Evolutionary conservation across 768 basidiomycete genomes (phyloP).

Genomic region (Mrakia gelida): DNA sequence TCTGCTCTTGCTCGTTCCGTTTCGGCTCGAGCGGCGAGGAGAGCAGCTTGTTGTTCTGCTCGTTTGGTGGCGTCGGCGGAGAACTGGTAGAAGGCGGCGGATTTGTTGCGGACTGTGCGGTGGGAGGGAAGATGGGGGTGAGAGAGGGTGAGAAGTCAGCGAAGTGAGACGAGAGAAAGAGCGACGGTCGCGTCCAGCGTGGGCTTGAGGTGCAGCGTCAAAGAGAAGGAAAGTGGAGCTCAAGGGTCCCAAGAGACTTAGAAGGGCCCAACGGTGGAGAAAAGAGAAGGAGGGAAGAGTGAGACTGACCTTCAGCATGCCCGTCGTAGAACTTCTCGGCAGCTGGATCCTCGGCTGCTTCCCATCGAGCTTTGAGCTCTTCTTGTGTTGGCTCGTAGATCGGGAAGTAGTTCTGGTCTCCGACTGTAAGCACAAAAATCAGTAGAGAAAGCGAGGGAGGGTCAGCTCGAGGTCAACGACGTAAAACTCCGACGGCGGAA

Average conservation of each 20-base stretch:
- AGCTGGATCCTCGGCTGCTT: slow-evolving; percentile 64
- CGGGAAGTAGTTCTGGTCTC: slow-evolving; percentile 73
- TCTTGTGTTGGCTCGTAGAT: slow-evolving; percentile 80
- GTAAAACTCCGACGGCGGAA: too few species aligned
- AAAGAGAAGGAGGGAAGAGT: neutral
- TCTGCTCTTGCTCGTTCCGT: slow-evolving; percentile 63
- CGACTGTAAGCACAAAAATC: slow-evolving; percentile 51
- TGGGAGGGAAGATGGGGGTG: neutral
- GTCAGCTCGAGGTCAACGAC: slow-evolving; percentile 28
- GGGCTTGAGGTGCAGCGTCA: too few species aligned
- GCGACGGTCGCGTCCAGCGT: too few species aligned
- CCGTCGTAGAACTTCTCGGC: slow-evolving; percentile 83
- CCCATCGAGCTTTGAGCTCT: slow-evolving; percentile 43
- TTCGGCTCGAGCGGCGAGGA: slow-evolving; percentile 63
- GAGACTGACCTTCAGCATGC: slow-evolving; percentile 53
- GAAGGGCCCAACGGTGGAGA: neutral
- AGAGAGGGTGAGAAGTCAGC: neutral
- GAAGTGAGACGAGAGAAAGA: neutral
- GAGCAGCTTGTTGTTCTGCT: slow-evolving; percentile 72
- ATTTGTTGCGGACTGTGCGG: slow-evolving; percentile 64
- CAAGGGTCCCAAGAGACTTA: neutral
- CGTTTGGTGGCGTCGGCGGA: slow-evolving; percentile 78
- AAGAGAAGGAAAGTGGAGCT: neutral
- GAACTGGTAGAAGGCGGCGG: slow-evolving; percentile 89
- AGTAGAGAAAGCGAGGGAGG: slow-evolving; percentile 30